Conservation (phyloP, 805 yeast species). For the Candida fluviatilis region DNA sequence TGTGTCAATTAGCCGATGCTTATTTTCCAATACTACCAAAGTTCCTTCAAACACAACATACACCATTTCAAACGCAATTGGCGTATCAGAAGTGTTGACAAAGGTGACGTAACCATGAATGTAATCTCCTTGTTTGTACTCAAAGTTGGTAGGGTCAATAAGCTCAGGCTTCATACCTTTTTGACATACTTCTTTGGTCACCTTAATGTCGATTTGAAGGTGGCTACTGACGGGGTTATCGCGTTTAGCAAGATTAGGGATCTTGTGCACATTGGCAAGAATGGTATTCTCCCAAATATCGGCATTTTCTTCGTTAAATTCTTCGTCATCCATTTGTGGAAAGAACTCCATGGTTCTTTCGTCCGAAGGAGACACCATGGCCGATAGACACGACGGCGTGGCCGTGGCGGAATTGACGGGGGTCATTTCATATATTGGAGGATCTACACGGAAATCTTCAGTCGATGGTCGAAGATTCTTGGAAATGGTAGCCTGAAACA, state of each 20-base stretch:
- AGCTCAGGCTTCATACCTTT: slow-evolving; percentile 33
- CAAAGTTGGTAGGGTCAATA: slow-evolving; percentile 29
- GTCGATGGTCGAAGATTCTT: slow-evolving; percentile 32
- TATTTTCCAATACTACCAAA: slow-evolving; percentile 22
- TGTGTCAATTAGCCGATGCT: slow-evolving; percentile 21
- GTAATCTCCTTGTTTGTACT: slow-evolving; percentile 39
- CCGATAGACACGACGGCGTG: slow-evolving; percentile 9
- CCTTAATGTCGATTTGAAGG: slow-evolving; percentile 29
- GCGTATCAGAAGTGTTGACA: slow-evolving; percentile 23
- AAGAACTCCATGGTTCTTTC: slow-evolving; percentile 16
- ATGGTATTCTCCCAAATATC: slow-evolving; percentile 39
- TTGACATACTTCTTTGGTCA: slow-evolving; percentile 37
- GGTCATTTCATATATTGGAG: slow-evolving; percentile 34
- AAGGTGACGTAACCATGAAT: slow-evolving; percentile 42
- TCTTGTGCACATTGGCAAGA: slow-evolving; percentile 37
- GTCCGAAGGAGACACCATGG: slow-evolving; percentile 9
- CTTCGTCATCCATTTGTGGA: slow-evolving; percentile 9
- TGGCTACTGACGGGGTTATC: slow-evolving; percentile 24
- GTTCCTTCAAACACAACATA: slow-evolving; percentile 41
- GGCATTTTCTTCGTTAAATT: slow-evolving; percentile 22
- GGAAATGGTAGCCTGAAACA: slow-evolving; percentile 41
- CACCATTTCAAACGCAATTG: slow-evolving; percentile 41
- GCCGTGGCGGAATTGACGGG: slow-evolving; percentile 16
- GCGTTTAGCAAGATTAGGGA: slow-evolving; percentile 31
- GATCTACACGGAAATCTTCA: slow-evolving; percentile 37